phyloP scores from a whole-genome alignment of 768 basidiomycete species.

The Multifurca ochricompacta region DNA sequence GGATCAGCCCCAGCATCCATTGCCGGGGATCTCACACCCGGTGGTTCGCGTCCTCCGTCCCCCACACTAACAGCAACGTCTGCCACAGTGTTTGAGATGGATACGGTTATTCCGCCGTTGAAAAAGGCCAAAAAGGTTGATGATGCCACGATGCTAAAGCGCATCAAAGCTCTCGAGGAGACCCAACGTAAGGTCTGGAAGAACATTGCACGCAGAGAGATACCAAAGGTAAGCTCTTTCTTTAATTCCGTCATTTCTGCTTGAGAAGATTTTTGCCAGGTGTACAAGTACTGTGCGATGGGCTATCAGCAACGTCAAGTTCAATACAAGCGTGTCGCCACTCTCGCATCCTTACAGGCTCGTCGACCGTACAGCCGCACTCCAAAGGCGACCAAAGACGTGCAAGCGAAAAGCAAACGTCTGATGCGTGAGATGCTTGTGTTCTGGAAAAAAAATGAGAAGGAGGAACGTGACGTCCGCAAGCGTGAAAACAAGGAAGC shows the following conservation, averaged over 20 bases:
- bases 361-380: conserved; percentile 68
- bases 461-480: conserved; percentile 87
- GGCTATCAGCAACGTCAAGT: conserved; percentile 59
- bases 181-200: conserved; percentile 86
- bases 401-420: conserved; percentile 77
- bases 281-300: conserved; percentile 66
- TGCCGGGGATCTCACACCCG: conserved; percentile 65
- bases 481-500: conserved; percentile 95
- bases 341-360: conserved; percentile 67
- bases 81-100: conserved; percentile 62
- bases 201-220: conserved; percentile 76
- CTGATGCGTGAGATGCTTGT: conserved; percentile 94
- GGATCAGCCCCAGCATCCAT: conserved; percentile 47
- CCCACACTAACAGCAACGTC: conserved; percentile 48
- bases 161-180: conserved; percentile 72
- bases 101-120: conserved; percentile 60
- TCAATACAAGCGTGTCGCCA: conserved; percentile 71
- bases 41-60: conserved; percentile 61
- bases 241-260: background rate
- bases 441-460: conserved; percentile 98
- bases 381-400: conserved; percentile 72
- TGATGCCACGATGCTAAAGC: conserved; percentile 60
- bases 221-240: conserved; percentile 56
- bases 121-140: conserved; percentile 75
- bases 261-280: conserved; percentile 36